Evolutionary conservation across 2,329 filamentous ascomycete genomes (phyloP), one percentile per base, ranked within the genome.

Genomic region (Pseudogymnoascus verrucosus): DNA sequence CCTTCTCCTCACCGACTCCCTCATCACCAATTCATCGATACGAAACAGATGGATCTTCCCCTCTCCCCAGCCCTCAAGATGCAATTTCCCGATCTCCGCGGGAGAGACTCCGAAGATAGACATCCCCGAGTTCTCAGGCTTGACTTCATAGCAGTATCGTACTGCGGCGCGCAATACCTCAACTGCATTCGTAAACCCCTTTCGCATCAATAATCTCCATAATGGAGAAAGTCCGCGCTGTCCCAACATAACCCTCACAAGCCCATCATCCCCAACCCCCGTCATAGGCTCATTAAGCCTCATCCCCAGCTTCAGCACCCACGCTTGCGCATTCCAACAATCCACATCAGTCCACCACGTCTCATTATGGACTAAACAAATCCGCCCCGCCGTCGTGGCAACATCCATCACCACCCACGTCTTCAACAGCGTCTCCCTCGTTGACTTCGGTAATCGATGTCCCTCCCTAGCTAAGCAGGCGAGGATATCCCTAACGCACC

Each of bases 341-440:
- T 90, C 85, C 3, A 72, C 65, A 64, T 88, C 77, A 8, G 80
- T 76, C 80, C 89, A 89, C 59, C 87, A 77, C 0, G 70, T 67
- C 8, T 62, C 62, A 71, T 84, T 84, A 31, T 77, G 77, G 4
- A 91, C 73, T 5, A 88, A 76, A 1, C 76, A 77, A 5, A 79
- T 74, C 0, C 90, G 84, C 12, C 81, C 76, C 0, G 67, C 69
- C 60, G 80, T 87, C 12, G 84, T 85, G 0, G 83, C 76, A 3
- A 87, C 76, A 69, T 92, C 89, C 78, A 91, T 85, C 36, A 90
- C 71, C 61, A 89, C 80, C 91, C 91, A 95, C 16, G 91, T 77
- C 70, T 89, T 89, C 69, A 84, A 79, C 54, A 89, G 75, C 1
- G 80, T 78, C 10, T 69, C 61, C 60, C 76, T 71, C 67, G 81